A percentile compares a stretch with the other conserved stretches of the same genome.
These are phyloP conservation scores for Phyllosticta citriasiana DNA, from an alignment of 2,329 filamentous ascomycete species.

Conservation along the genomic window DNA sequence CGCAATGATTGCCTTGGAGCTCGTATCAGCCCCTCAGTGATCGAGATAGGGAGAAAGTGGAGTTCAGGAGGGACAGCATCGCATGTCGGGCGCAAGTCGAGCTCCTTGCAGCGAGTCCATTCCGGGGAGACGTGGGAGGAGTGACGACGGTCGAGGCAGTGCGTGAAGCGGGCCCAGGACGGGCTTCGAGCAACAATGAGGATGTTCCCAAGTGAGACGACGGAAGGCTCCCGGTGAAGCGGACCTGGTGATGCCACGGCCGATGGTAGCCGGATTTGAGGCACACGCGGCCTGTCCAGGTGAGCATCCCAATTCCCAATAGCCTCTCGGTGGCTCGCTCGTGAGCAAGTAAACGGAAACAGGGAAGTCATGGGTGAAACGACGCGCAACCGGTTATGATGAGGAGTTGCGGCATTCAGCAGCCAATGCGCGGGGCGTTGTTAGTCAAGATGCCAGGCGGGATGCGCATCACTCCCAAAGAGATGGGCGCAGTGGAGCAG, in stretches of 20 bases:
- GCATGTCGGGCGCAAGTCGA: neutral
- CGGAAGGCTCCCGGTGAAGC: neutral
- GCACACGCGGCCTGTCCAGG: neutral
- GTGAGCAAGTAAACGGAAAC: neutral
- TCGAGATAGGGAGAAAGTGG: neutral
- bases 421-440: neutral
- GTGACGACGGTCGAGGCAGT: neutral
- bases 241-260: neutral
- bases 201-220: neutral
- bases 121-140: neutral
- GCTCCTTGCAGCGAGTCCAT: neutral
- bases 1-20: neutral
- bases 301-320: neutral
- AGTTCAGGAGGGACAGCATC: neutral
- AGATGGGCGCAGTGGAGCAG: neutral
- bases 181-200: neutral
- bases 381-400: neutral
- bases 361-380: neutral
- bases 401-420: neutral
- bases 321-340: neutral
- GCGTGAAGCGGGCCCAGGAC: neutral
- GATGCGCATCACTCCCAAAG: neutral
- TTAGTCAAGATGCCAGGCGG: neutral
- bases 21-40: neutral
- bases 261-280: neutral